These are phyloP conservation scores for Baudoinia panamericana DNA, from an alignment of 495 filamentous ascomycete species.

Conservation along the genomic window DNA sequence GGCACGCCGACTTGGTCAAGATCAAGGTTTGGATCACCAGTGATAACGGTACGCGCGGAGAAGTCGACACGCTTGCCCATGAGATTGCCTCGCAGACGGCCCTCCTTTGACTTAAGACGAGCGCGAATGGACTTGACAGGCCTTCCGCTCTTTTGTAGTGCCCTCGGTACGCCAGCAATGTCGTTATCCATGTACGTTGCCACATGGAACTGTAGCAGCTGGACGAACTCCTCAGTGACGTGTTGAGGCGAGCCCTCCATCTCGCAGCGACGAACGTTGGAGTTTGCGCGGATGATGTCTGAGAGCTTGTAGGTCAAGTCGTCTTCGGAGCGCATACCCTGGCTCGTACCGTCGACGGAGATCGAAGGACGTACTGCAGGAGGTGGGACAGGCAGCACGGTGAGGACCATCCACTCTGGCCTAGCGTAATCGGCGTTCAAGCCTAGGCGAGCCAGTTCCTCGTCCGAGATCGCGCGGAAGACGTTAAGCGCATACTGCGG, in stretches of 20 bases:
- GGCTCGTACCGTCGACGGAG: constrained; percentile 75
- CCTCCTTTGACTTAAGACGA: constrained; percentile 96
- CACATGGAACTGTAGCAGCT: constrained; percentile 91
- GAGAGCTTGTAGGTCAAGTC: constrained; percentile 97
- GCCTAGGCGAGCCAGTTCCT: constrained; percentile 75
- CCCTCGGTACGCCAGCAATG: constrained; percentile 89
- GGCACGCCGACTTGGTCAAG: constrained; percentile 95
- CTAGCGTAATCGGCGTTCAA: constrained; percentile 85
- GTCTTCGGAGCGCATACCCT: constrained; percentile 86
- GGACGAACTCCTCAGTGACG: constrained; percentile 77
- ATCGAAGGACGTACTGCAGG: constrained; percentile 94
- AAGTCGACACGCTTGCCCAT: constrained; percentile 99
- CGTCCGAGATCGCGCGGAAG: constrained; percentile 65
- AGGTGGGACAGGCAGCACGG: constrained; percentile 85
- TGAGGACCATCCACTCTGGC: constrained; percentile 97
- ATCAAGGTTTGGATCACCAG: constrained; percentile 90
- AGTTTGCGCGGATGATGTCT: constrained; percentile 95
- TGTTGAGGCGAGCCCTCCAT: constrained; percentile 81
- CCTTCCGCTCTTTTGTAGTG: constrained; percentile 88
- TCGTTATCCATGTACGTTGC: constrained; percentile 99
- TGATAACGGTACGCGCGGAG: constrained; percentile 98
- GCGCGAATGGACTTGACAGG: constrained; percentile 93
- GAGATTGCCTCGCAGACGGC: constrained; percentile 89
- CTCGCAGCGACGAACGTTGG: constrained; percentile 77
- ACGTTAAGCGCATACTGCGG: constrained; percentile 72